Base-by-base conservation (phyloP, 2,329 filamentous ascomycete species). In the Monosporascus sp. region DNA sequence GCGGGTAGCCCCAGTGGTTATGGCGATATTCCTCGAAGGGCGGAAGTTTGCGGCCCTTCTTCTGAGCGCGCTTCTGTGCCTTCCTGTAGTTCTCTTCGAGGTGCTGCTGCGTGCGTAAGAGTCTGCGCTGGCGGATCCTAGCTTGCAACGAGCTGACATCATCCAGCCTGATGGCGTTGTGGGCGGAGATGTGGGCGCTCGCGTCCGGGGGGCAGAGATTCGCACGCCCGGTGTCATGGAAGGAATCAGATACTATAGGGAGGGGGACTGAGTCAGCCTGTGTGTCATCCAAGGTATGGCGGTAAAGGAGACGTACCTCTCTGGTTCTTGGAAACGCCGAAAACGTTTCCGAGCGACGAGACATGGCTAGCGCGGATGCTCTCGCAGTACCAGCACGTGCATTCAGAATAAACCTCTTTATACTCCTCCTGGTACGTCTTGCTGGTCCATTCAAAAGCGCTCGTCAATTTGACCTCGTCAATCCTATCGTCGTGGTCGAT, bases 401-500 rank as follows among this genome's bases (percentile, higher is more conserved):
- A 93, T 67, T 88, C 86, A 1, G 81, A 86, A 66, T 92, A 95
- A 5, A 89, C 79, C 49, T 86, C 80, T 17, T 74, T 71, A 59
- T 81, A 91, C 16, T 73, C 69, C 27, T 82, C 81, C 60, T 89
- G 82, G 66, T 93, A 95, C 1, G 69, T 72, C 60, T 85, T 86
- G 63, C 79, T 83, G 0, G 90, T 95, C 81, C 83, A 89, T 64
- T 85, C 83, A 63, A 94, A 94, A 5, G 78, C 76, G 1, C 76
- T 73, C 45, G 81, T 81, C 7, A 95, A 78, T 48, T 76, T 78
- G 16, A 73, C 73, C 62, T 91, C 86, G 48, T 86, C 83, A 22
- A 95, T 84, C 70, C 93, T 93, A 74, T 95, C 91, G 67, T 94
- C 87, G 64, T 95, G 90, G 64, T 92, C 85, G 60, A 93, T 80